A percentile compares a stretch with the other conserved stretches of the same genome.
Conservation (phyloP, 1,139 yeast species). For the Pichia cactophila region DNA sequence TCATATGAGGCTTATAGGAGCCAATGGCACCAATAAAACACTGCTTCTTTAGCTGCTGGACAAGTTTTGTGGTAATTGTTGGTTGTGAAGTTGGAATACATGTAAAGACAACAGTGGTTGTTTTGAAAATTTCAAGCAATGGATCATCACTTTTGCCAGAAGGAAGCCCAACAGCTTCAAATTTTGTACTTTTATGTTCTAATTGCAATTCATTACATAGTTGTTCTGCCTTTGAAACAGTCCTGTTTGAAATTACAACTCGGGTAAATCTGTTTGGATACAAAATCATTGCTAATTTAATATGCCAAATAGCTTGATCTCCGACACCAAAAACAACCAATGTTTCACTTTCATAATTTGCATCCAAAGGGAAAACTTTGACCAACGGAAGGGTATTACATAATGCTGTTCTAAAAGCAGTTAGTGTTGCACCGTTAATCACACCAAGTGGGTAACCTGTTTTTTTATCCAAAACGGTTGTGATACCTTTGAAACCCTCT, state of each 20-base stretch:
- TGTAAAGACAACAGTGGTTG: slow-evolving; percentile 44
- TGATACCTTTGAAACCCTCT: slow-evolving; percentile 46
- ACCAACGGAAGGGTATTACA: slow-evolving; percentile 45
- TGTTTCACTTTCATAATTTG: slow-evolving; percentile 10
- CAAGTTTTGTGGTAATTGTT: slow-evolving; percentile 31
- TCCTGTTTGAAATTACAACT: slow-evolving; percentile 44
- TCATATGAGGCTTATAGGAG: slow-evolving; percentile 63
- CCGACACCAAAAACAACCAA: slow-evolving; percentile 58
- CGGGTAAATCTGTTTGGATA: slow-evolving; percentile 31
- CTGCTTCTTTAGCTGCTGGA: slow-evolving; percentile 31
- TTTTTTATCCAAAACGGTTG: slow-evolving; percentile 41
- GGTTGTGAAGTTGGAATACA: slow-evolving; percentile 53
- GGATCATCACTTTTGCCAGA: slow-evolving; percentile 14
- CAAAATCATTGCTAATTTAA: slow-evolving; percentile 37
- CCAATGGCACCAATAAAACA: slow-evolving; percentile 56
- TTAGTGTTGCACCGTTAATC: slow-evolving; percentile 50
- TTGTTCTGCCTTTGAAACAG: slow-evolving; percentile 34
- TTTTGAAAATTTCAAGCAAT: slow-evolving; percentile 22
- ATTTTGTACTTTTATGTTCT: slow-evolving; percentile 19
- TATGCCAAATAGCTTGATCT: slow-evolving; percentile 61
- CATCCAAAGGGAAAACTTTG: slow-evolving; percentile 29
- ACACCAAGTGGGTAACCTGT: slow-evolving; percentile 49
- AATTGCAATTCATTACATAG: slow-evolving; percentile 28
- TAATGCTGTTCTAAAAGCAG: slow-evolving; percentile 65
- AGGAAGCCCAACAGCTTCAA: slow-evolving; percentile 19